Conservation (phyloP, 1,284 basidiomycete species). For the Heterobasidion parviporum region DNA sequence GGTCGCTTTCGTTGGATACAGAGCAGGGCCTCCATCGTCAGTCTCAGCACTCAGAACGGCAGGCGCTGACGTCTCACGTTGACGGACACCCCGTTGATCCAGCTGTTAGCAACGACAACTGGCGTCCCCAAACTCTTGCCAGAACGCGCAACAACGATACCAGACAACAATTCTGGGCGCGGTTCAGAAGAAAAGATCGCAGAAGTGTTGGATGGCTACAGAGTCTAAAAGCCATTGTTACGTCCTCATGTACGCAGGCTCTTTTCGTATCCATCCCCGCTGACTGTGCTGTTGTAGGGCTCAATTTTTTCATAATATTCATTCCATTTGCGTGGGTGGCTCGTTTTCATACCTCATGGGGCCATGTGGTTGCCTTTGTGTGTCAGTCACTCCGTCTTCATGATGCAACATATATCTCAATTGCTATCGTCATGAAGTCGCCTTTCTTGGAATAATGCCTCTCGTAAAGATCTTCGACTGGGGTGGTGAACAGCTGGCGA, state of each 20-base stretch:
- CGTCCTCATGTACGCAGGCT: constrained; percentile 43
- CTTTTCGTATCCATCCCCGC: not conserved
- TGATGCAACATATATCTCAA: not conserved
- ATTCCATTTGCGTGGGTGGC: constrained; percentile 59
- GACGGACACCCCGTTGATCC: not conserved
- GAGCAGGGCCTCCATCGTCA: not conserved
- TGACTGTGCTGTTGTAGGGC: constrained; percentile 26
- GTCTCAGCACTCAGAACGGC: not conserved
- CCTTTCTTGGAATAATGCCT: constrained; percentile 43
- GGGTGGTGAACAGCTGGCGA: constrained; percentile 48
- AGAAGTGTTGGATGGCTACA: constrained; percentile 33
- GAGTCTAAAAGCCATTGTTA: constrained; percentile 37
- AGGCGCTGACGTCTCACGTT: not conserved
- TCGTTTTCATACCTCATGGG: constrained; percentile 31
- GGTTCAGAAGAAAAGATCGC: constrained; percentile 44
- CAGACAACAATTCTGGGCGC: constrained; percentile 29
- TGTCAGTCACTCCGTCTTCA: constrained; percentile 5
- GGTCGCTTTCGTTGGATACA: not conserved
- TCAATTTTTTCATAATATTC: constrained; percentile 54
- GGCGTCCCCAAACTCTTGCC: not conserved
- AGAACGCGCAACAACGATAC: not conserved
- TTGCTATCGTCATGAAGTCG: constrained; percentile 20
- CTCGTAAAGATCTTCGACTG: constrained; percentile 47
- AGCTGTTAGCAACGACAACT: not conserved
- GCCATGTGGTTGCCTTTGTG: constrained; percentile 13